Percentiles rank a stretch among this genome's conserved stretches.
Conservation (phyloP, 352 stramenopile species). For the Lagenidium giganteum region DNA sequence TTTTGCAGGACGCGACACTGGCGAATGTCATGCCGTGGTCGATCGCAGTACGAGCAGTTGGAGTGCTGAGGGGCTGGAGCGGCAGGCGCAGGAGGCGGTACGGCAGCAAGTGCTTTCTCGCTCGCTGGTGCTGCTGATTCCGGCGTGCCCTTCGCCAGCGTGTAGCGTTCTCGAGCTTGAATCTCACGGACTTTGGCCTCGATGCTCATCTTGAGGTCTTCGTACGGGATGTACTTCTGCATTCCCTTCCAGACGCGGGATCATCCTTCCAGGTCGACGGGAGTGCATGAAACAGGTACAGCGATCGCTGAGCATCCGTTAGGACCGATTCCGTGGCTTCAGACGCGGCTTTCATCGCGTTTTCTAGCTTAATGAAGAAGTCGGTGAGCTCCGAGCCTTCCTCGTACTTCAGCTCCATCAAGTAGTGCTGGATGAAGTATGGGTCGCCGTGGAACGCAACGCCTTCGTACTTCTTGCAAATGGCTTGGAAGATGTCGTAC, state of each 20-base stretch:
- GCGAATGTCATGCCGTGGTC: background rate
- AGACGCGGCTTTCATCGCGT: background rate
- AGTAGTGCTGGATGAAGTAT: background rate
- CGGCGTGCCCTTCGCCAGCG: background rate
- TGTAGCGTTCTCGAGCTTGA: background rate
- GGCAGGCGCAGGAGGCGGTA: too few species aligned
- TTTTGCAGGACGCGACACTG: background rate
- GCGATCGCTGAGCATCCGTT: background rate
- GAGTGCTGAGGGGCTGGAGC: background rate
- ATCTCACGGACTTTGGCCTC: background rate
- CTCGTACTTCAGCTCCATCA: background rate
- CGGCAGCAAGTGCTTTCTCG: background rate
- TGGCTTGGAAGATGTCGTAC: background rate
- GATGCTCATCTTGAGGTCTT: too few species aligned
- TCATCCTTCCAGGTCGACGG: background rate
- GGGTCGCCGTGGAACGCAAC: background rate
- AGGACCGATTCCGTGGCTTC: background rate
- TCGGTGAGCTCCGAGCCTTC: background rate
- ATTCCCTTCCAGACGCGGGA: background rate
- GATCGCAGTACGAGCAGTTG: background rate
- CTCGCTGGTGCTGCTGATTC: background rate
- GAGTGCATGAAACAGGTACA: background rate
- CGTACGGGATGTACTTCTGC: slow-evolving; percentile 3
- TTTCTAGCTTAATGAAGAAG: background rate
- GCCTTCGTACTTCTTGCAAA: background rate